These are phyloP conservation scores for Begonia masoniana DNA, from an alignment of 306 rosid genomes.

Conservation along the genomic window DNA sequence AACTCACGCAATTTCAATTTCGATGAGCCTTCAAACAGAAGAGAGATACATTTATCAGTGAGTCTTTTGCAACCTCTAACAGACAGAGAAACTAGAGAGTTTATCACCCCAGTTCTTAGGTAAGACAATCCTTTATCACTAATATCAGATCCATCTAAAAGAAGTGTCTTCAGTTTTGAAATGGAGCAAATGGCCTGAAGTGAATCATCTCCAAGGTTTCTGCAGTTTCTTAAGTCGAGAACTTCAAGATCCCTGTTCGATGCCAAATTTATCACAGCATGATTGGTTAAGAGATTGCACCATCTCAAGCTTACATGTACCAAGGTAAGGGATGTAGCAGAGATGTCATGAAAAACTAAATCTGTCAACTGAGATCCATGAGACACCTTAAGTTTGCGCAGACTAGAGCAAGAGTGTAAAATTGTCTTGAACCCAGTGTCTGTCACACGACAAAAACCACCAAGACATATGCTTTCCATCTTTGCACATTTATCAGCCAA, in stretches of 20 bases:
- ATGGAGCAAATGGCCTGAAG: slow-evolving; percentile 53
- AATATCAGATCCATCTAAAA: slow-evolving; percentile 70
- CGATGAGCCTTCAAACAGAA: slow-evolving; percentile 52
- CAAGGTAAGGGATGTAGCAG: slow-evolving; percentile 79
- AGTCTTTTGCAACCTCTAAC: slow-evolving; percentile 87
- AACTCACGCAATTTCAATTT: slow-evolving; percentile 46
- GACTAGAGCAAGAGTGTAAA: slow-evolving; percentile 68
- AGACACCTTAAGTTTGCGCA: slow-evolving; percentile 75
- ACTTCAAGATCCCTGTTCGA: slow-evolving; percentile 66
- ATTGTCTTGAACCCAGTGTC: slow-evolving; percentile 94
- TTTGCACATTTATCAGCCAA: slow-evolving; percentile 82
- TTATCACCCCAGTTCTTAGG: slow-evolving; percentile 42
- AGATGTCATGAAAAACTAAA: slow-evolving; percentile 84
- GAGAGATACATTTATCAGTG: slow-evolving; percentile 71
- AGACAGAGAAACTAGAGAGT: slow-evolving; percentile 53
- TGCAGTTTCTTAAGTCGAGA: slow-evolving; percentile 82
- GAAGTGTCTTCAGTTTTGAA: slow-evolving; percentile 43
- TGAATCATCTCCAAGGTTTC: slow-evolving; percentile 79
- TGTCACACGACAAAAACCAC: slow-evolving; percentile 96
- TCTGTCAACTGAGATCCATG: slow-evolving; percentile 85
- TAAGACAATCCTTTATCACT: slow-evolving; percentile 60
- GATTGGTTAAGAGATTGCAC: slow-evolving; percentile 71
- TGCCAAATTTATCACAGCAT: slow-evolving; percentile 51
- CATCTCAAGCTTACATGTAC: slow-evolving; percentile 77
- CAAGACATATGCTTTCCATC: slow-evolving; percentile 83